Percentiles rank a stretch among this genome's conserved stretches.
Evolutionary conservation across 83 land plant genomes (phyloP).

Genomic region (Picea abies): DNA sequence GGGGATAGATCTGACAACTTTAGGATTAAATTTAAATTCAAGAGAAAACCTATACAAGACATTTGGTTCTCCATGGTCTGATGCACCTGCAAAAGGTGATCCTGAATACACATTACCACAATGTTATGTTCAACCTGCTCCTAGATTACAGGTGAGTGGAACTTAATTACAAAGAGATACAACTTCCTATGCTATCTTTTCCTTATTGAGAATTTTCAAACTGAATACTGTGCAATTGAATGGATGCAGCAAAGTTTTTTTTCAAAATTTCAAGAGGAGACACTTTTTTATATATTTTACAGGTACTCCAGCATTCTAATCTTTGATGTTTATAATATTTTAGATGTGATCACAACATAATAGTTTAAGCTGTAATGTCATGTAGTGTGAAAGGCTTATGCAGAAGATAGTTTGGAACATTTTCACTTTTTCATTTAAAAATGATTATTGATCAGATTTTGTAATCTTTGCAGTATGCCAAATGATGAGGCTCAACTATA

Average conservation of each 20-base stretch:
- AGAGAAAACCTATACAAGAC: slow-evolving; percentile 84
- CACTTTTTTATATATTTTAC: slow-evolving; percentile 89
- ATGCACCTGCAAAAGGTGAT: slow-evolving; percentile 86
- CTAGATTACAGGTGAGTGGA: slow-evolving; percentile 61
- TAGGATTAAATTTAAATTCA: slow-evolving; percentile 87
- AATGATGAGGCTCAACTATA: slow-evolving; percentile 91
- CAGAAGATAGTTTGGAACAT: background rate
- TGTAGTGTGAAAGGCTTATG: background rate
- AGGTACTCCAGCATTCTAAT: slow-evolving; percentile 45
- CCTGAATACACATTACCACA: slow-evolving; percentile 84
- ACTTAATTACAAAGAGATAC: slow-evolving; percentile 9
- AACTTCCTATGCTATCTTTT: background rate
- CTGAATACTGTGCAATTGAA: background rate
- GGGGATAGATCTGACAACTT: slow-evolving; percentile 88
- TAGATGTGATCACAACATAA: background rate
- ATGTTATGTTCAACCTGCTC: slow-evolving; percentile 79
- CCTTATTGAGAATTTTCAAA: slow-evolving; percentile 1
- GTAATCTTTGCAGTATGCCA: slow-evolving; percentile 75
- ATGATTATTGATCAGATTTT: slow-evolving; percentile 3
- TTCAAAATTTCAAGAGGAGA: slow-evolving; percentile 58
- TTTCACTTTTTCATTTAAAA: background rate
- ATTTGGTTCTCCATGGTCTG: slow-evolving; percentile 96
- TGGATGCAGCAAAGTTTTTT: slow-evolving; percentile 64
- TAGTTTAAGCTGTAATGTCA: background rate
- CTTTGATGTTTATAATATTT: background rate